Base-by-base conservation (phyloP, 768 basidiomycete genomes). In the Thelephora aurantiotincta region DNA sequence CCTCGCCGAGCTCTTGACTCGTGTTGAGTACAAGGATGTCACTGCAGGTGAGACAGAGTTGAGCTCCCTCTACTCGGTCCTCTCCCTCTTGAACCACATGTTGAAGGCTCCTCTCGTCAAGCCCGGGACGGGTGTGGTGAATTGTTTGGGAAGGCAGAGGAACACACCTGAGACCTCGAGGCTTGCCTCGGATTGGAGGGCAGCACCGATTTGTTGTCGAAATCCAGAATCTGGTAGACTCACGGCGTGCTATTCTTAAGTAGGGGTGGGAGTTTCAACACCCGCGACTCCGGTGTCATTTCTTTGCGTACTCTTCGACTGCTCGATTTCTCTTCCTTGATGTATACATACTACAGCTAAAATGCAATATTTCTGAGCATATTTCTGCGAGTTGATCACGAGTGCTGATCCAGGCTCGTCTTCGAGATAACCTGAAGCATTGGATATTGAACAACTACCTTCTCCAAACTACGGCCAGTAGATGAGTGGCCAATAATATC, bases 31-130 rank as follows among this genome's bases (percentile, higher is more conserved):
- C 71, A 85, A 89, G 58, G 72, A 78, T 54, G 57, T 63, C 43
- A 58, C 65, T 13, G 60, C 62, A 13, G 66, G 56, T 47, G 62
- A 69, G 56, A 63, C 63, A 48, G 83, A 89, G 33, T 96, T 89
- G 68, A 68, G 78, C 51, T 82, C 85, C 0, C 70, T 98, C 16
- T 89, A 99, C 74, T 75, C 86, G 2, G 86, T 99, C 50, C 72
- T 99, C 47, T 94, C 91, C 35, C 76, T 97, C 52, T 74, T 97
- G 48, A 86, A 82, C 37, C 97, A 93, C 74, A 94, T 97, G 91
- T 80, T 94, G 68, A 96, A 96, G 74, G 92, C 91, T 0, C 90
- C 91, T n/a, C 78, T 93, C 59, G 91, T 93, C 67, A 93, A 93
- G 72, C 88, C 86, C 55, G 86, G 88, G 47, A 84, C 83, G 34